phyloP scores from a whole-genome alignment of 768 basidiomycete genomes.

The Mrakia frigida region DNA sequence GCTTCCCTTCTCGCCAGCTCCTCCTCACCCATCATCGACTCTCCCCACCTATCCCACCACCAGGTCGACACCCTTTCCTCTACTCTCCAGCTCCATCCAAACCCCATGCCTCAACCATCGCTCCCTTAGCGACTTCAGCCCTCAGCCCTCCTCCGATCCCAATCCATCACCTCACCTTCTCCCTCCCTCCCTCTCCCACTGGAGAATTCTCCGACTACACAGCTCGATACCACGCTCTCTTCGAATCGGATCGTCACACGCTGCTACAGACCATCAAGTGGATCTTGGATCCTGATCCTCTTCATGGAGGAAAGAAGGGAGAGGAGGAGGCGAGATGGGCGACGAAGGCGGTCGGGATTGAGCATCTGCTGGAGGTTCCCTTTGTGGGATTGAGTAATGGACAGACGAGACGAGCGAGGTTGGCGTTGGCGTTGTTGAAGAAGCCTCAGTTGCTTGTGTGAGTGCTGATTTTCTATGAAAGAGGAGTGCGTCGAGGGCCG shows the following conservation, averaged over 20 bases:
- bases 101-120: background rate
- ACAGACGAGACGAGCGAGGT: conserved; percentile 79
- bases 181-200: conserved; percentile 35
- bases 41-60: conserved; percentile 22
- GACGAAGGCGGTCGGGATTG: conserved; percentile 57
- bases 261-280: conserved; percentile 51
- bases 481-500: too few relatives aligned
- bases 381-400: conserved; percentile 82
- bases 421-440: conserved; percentile 66
- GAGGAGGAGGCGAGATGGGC: conserved; percentile 51
- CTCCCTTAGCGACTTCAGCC: background rate
- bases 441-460: conserved; percentile 65
- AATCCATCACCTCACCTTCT: conserved; percentile 52
- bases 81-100: background rate
- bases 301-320: conserved; percentile 8
- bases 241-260: conserved; percentile 76
- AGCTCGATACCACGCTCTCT: conserved; percentile 80
- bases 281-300: conserved; percentile 23
- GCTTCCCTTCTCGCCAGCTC: conserved; percentile 1
- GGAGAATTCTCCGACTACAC: conserved; percentile 88
- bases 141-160: conserved; percentile 57
- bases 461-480: too few relatives aligned
- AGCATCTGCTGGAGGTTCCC: conserved; percentile 69
- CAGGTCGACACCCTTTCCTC: conserved; percentile 31
- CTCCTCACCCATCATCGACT: conserved; percentile 23